phyloP scores from a whole-genome alignment of 495 filamentous ascomycete genomes.

The Xylaria acuta region DNA sequence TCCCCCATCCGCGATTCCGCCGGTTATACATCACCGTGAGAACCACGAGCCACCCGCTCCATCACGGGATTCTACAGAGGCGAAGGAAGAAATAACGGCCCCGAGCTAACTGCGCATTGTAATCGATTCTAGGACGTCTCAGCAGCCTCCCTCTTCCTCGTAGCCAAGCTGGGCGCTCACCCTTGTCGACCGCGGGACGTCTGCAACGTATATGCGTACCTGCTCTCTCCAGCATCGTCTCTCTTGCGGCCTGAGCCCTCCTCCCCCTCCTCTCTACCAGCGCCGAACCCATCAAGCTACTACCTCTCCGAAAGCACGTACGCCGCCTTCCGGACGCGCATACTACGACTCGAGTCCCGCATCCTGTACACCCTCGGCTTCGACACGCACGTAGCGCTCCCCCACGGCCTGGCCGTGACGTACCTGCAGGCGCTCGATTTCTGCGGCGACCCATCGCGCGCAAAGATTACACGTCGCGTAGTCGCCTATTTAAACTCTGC shows the following conservation, averaged over 20 bases:
- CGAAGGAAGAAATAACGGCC: neutral
- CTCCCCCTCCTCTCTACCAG: constrained; percentile 36
- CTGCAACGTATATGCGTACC: constrained; percentile 82
- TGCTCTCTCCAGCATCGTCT: constrained; percentile 70
- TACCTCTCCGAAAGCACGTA: constrained; percentile 78
- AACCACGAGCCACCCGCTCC: neutral
- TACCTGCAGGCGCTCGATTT: constrained; percentile 90
- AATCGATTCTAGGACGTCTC: constrained; percentile 74
- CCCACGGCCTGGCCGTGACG: constrained; percentile 87
- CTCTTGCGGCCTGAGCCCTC: constrained; percentile 58
- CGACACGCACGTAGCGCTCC: constrained; percentile 80
- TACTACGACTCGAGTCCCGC: constrained; percentile 74
- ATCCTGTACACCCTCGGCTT: constrained; percentile 80
- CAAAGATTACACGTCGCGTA: constrained; percentile 63
- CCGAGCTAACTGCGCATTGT: neutral
- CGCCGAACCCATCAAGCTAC: constrained; percentile 63
- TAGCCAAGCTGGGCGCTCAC: constrained; percentile 80
- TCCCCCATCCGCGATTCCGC: neutral
- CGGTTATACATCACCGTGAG: neutral
- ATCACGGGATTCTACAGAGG: neutral
- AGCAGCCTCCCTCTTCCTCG: constrained; percentile 80
- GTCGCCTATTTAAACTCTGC: constrained; percentile 83
- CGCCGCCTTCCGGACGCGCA: constrained; percentile 61
- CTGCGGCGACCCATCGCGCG: constrained; percentile 33
- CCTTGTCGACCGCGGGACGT: constrained; percentile 80